A percentile compares a stretch with the other conserved stretches of the same genome.
These are phyloP conservation scores for Avena eriantha DNA, from an alignment of 176 grass and related monocot genomes.

Conservation along the genomic window DNA sequence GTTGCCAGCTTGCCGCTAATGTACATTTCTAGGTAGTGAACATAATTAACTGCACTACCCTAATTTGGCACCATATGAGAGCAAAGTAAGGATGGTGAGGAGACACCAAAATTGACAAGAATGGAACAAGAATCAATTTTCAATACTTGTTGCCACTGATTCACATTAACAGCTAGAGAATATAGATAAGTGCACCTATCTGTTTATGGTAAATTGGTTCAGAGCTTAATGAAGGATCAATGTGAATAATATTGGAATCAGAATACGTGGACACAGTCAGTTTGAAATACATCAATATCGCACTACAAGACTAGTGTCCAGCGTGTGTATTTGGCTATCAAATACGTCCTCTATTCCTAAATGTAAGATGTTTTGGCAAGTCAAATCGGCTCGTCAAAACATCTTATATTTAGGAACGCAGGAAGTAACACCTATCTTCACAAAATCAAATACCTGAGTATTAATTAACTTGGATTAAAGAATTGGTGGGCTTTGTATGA, in stretches of 20 bases:
- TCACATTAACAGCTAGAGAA: background rate
- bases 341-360: background rate
- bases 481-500: background rate
- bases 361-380: too few species aligned
- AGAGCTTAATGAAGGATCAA: background rate
- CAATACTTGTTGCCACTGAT: background rate
- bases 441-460: background rate
- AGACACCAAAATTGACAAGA: background rate
- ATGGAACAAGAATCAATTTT: background rate
- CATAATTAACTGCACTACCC: background rate
- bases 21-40: constrained; percentile 16
- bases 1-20: background rate
- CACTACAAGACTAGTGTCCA: background rate
- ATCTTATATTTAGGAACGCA: too few species aligned
- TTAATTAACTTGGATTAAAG: background rate
- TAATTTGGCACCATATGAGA: background rate
- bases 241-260: background rate
- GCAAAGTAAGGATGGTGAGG: background rate
- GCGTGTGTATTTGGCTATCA: background rate
- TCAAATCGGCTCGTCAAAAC: too few species aligned
- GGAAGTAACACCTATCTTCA: background rate
- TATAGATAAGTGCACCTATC: background rate
- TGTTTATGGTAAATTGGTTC: background rate
- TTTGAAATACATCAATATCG: constrained; percentile 35
- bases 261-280: background rate